Evolutionary conservation across 164 flowering plant species (phyloP).

Genomic region (Saururus chinensis): DNA sequence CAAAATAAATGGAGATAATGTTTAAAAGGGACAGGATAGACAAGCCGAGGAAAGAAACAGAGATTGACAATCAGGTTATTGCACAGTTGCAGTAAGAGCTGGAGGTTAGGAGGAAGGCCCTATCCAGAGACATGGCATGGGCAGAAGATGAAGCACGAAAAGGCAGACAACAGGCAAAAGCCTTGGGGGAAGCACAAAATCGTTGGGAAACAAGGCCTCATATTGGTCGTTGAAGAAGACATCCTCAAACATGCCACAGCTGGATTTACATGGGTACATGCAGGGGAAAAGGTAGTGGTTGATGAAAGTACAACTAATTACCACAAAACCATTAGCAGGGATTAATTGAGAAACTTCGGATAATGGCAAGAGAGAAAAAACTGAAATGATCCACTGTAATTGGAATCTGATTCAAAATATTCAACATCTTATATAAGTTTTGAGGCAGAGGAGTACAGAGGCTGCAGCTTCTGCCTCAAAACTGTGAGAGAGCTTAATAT

Average conservation of each 20-base stretch:
- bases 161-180: conserved; percentile 83
- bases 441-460: conserved; percentile 30
- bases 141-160: conserved; percentile 97
- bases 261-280: conserved; percentile 62
- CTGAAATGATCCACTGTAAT: conserved; percentile 46
- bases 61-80: conserved; percentile 65
- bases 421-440: conserved; percentile 22
- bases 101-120: conserved; percentile 88
- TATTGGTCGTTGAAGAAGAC: conserved; percentile 72
- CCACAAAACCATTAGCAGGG: conserved; percentile 20
- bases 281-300: conserved; percentile 31
- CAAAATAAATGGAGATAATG: conserved; percentile 60
- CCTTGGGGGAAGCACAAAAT: conserved; percentile 83
- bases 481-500: conserved; percentile 33
- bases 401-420: conserved; percentile 44
- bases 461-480: conserved; percentile 15
- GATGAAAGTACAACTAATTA: conserved; percentile 28
- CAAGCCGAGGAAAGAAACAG: conserved; percentile 61
- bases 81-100: conserved; percentile 73
- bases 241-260: conserved; percentile 56
- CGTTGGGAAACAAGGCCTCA: conserved; percentile 82
- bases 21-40: conserved; percentile 69
- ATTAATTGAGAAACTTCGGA: conserved; percentile 56
- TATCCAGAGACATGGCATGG: conserved; percentile 93
- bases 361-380: conserved; percentile 40